phyloP scores from a whole-genome alignment of 2,329 filamentous ascomycete species.

The Aureobasidium sp. region DNA sequence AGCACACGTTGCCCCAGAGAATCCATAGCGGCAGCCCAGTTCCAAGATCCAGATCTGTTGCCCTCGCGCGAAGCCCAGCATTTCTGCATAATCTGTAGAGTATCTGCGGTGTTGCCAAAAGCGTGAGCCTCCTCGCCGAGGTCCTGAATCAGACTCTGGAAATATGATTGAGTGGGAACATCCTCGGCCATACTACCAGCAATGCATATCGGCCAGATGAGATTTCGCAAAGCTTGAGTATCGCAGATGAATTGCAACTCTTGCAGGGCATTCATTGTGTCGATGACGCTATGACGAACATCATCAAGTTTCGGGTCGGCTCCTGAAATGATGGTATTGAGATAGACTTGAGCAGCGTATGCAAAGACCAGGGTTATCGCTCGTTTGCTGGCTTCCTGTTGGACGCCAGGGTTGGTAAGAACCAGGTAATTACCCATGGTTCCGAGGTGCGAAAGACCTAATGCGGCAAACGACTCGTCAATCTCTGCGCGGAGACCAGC shows the following conservation, averaged over 20 bases:
- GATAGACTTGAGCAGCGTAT: constrained; percentile 8
- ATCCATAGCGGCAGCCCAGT: constrained; percentile 6
- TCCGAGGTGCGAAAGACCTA: background rate
- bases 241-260: constrained; percentile 6
- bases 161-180: background rate
- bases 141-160: background rate
- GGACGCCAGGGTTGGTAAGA: background rate
- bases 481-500: background rate
- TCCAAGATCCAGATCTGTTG: background rate
- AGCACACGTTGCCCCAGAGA: background rate
- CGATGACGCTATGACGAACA: background rate
- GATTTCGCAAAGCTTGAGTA: constrained; percentile 7
- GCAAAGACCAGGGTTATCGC: constrained; percentile 12
- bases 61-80: background rate
- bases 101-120: constrained; percentile 7
- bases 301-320: background rate
- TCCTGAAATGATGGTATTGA: constrained; percentile 4
- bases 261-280: constrained; percentile 9
- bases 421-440: background rate
- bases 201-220: constrained; percentile 12
- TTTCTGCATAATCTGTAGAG: constrained; percentile 1
- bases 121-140: constrained; percentile 9
- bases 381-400: background rate
- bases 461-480: background rate
- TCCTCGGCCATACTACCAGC: constrained; percentile 12